A percentile compares a stretch with the other conserved stretches of the same genome.
These are phyloP conservation scores for Ascochyta fabae DNA, from an alignment of 2,329 filamentous ascomycete genomes.

Conservation along the genomic window DNA sequence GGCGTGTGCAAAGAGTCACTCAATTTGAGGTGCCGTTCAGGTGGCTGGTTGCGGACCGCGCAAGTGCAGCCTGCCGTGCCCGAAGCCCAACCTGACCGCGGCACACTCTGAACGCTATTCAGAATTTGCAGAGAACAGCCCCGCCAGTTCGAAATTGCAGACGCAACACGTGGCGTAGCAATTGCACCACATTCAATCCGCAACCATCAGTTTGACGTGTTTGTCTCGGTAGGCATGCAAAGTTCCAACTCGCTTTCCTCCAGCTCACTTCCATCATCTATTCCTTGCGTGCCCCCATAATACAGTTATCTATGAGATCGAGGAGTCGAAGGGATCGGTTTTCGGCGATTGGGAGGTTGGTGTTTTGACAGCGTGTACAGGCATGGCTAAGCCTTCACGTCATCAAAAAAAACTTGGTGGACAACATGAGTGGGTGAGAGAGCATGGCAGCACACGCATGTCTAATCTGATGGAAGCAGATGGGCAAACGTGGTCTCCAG, in stretches of 20 bases:
- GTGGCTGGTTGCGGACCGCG: slow-evolving; percentile 7
- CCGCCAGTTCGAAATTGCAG: neutral
- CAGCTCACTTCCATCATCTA: neutral
- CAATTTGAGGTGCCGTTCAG: neutral
- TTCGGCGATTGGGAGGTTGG: neutral
- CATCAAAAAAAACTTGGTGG: neutral
- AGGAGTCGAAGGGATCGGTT: neutral
- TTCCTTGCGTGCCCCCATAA: neutral
- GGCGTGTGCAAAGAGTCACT: neutral
- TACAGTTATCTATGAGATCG: neutral
- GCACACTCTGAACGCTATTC: neutral
- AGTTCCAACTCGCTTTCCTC: no score
- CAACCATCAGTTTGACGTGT: no score
- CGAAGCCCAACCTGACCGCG: neutral
- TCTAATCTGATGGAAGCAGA: slow-evolving; percentile 15
- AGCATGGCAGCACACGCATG: neutral
- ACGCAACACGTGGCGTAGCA: neutral
- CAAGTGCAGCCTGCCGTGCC: neutral
- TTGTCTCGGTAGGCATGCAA: no score
- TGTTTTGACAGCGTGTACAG: neutral
- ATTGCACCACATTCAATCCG: no score
- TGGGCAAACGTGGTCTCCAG: neutral
- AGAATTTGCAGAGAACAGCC: slow-evolving; percentile 1
- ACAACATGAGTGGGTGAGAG: neutral
- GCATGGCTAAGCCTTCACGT: neutral